Evolutionary conservation across 225 moss, liverwort and hornwort genomes (phyloP), one percentile per base, ranked within the genome.

Genomic region (Polytrichum commune): DNA sequence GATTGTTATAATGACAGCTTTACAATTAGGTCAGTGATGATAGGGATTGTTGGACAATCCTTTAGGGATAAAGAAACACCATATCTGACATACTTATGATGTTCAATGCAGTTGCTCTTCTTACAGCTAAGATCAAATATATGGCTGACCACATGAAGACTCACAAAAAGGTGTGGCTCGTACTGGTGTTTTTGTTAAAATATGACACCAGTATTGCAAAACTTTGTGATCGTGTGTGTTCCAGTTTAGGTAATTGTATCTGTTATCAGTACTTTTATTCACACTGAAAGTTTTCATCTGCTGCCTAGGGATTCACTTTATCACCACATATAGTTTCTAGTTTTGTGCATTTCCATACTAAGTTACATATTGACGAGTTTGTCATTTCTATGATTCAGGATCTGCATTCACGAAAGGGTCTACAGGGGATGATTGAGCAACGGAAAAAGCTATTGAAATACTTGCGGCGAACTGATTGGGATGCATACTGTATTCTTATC

Each of bases 101-200:
- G 46, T 16, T 16, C 46, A 46, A 56, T 88, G 82, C 91, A 98
- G 97, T 98, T 75, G 95, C 97, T 61, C 82, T 90, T 55, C 83
- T 98, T 60, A 98, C 95, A 60, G 86, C 88, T 28, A 98, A 80
- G 83, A 98, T 98, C 79, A 98, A 93, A 72, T 90, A 88, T 65
- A 91, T 98, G 92, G 90, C 97, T 57, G 77, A 83, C 73, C 97
- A 98, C 74, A 98, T 98, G 97, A 84, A 87, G 78, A 79, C 77
- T 54, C 91, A 98, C 81, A 95, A 85, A 60, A 95, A 98, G 91
- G 97, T 93, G 73, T 55, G 38, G n/a, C 24, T 58, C 58, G 9
- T 58, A 13, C 46, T 46, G 7, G 16, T 46, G 55, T 30, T 70
- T 19, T 60, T 25, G 5, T 67, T 19, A 30, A 46, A 46, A 46